Base-by-base conservation (phyloP, 208 protist species). In the Leishmania arabica region DNA sequence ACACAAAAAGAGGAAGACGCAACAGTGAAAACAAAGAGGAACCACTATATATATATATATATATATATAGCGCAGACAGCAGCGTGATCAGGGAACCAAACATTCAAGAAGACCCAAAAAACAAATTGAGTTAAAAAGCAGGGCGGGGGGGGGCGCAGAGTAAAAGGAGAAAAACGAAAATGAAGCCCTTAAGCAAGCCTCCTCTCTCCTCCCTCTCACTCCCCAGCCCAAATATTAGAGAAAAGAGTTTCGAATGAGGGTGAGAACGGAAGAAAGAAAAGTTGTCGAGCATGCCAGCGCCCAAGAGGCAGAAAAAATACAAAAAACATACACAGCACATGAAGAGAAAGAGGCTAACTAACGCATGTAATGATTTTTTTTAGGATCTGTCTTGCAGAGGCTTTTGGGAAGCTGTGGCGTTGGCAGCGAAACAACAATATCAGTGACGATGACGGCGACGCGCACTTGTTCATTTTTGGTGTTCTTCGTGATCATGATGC, bases 381-480 rank as follows among this genome's bases (percentile, higher is more conserved):
- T 75, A 80, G 69, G n/a, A 72, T n/a, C 21, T 80, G 47, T 68
- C 53, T 56, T 79, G 47, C n/a, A 51, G 13, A 69, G 53, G 62
- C 31, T 77, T 58, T 76, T 73, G 69, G 11, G 69, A 73, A 15
- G 69, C 40, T 27, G 69, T 21, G 45, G 47, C 45, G 47, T 73
- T 73, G 42, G 69, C 69, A 73, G 40, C 27, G 45, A 73, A 73
- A 45, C 42, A 73, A 34, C 71, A 82, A 68, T 19, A 54, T 54
- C 62, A 68, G 78, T 82, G 78, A 42, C 15, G 54, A 68, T 78
- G 79, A 58, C 6, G 54, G 40, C 40, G 51, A 58, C 56, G 47
- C 56, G 24, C 47, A 56, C 17, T 71, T 77, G 68, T 82, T 80
- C 24, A n/a, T 72, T 60, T 75, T 79, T 60, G 24, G n/a, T 72